Conservation (phyloP, 768 basidiomycete genomes). For the Leccinellum albellum region DNA sequence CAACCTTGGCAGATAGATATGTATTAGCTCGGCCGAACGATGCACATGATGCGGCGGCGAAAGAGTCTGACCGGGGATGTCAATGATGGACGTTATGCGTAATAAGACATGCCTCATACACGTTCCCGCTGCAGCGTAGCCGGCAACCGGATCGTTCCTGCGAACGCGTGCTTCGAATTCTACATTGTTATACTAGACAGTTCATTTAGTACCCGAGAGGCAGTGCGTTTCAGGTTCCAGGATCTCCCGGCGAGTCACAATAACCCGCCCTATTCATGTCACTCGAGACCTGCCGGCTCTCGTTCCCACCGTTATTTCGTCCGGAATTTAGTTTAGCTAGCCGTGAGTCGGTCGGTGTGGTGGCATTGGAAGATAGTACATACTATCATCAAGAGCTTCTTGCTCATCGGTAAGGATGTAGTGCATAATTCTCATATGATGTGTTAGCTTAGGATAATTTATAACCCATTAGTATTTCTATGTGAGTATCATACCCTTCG, state of each 20-base stretch:
- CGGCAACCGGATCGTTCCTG: neutral
- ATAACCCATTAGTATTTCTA: neutral
- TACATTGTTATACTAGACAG: neutral
- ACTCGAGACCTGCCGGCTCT: too few relatives aligned
- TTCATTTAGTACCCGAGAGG: slow-evolving; percentile 1
- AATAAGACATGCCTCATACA: slow-evolving; percentile 13
- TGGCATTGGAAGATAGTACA: too few relatives aligned
- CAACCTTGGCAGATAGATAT: neutral
- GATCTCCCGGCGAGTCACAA: neutral
- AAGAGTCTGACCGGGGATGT: neutral
- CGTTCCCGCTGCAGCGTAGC: neutral
- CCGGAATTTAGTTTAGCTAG: neutral
- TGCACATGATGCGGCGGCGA: neutral
- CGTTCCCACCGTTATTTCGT: too few relatives aligned
- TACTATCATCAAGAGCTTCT: too few relatives aligned
- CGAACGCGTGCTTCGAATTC: slow-evolving; percentile 11
- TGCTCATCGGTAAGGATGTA: too few relatives aligned
- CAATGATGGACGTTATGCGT: neutral
- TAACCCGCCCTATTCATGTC: too few relatives aligned
- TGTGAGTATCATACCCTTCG: neutral
- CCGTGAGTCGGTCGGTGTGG: too few relatives aligned
- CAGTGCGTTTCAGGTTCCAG: neutral
- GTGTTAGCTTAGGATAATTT: neutral
- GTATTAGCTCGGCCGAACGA: slow-evolving; percentile 4
- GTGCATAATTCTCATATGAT: neutral